These are phyloP conservation scores for Kodamaea ohmeri DNA, from an alignment of 1,139 yeast genomes.

Conservation along the genomic window DNA sequence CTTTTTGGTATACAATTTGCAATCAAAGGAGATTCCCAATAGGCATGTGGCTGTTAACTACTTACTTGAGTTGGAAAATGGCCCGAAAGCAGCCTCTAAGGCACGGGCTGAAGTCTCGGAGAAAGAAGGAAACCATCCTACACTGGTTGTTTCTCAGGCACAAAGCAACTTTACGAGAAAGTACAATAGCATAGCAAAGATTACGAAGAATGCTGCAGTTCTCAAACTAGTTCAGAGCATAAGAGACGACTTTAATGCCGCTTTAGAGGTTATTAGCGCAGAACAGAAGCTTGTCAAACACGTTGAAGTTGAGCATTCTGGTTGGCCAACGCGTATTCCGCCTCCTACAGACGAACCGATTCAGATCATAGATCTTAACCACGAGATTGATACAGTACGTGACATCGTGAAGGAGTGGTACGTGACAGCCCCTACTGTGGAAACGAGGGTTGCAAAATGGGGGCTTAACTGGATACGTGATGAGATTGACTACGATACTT, in stretches of 20 bases:
- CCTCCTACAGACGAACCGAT: conserved; percentile 12
- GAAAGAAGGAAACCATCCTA: not conserved
- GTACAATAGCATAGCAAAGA: conserved; percentile 8
- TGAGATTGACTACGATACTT: conserved; percentile 19
- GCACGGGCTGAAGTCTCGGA: not conserved
- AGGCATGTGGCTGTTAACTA: conserved; percentile 17
- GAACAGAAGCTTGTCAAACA: no score
- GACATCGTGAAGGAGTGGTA: conserved; percentile 20
- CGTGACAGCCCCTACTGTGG: conserved; percentile 14
- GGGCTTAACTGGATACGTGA: conserved; percentile 19
- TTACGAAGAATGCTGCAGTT: conserved; percentile 7
- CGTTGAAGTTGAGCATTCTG: not conserved
- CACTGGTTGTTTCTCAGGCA: conserved; percentile 2
- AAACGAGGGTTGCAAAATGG: conserved; percentile 15
- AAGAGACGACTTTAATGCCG: conserved; percentile 5
- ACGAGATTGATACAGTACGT: conserved; percentile 17
- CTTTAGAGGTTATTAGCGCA: conserved; percentile 1
- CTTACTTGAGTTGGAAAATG: conserved; percentile 16
- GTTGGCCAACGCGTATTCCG: conserved; percentile 10
- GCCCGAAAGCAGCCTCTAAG: conserved; percentile 8
- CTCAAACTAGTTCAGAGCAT: conserved; percentile 7
- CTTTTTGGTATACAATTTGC: conserved; percentile 17
- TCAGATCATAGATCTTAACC: conserved; percentile 17
- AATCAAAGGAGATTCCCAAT: conserved; percentile 19
- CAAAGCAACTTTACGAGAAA: conserved; percentile 4